Evolutionary conservation across 2,329 filamentous ascomycete species (phyloP), one percentile per base, ranked within the genome.

Genomic region (Penicillium sp.): DNA sequence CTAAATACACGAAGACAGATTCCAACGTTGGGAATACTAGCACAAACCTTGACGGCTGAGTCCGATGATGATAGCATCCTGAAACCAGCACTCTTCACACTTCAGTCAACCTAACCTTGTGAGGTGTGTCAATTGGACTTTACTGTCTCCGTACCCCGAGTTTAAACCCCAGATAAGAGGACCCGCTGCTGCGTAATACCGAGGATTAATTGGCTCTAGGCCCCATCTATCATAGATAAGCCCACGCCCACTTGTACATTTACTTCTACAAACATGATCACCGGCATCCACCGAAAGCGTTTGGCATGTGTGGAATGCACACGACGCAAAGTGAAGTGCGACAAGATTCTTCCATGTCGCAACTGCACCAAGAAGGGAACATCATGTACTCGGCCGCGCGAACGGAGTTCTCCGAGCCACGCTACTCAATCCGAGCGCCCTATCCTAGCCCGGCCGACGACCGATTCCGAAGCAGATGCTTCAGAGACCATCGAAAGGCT

Each of bases 311-410:
- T 60, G 9, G 61, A 67, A 46, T 71, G 68, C 48, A 70, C 64
- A 9, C 60, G 62, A 11, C 61, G 65, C n/a, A 68, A 69, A 62
- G 64, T 70, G 37, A 66, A 75, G 59, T 79, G 76, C 55, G 73
- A 77, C 54, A 79, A 77, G 60, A 67, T 69, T 3, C 64, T 78
- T 3, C 75, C 75, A 29, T 78, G 75, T 63, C 67, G 67, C 44
- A 77, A 75, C 53, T 79, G 76, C 53, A 66, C 62, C 21, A 48
- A 51, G 29, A 59, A 61, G 27, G 43, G 61, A 19, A 53, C 35
- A 21, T 27, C 26, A 7, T 61, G 52, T 26, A 57, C 53, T 56
- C 52, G 61, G 46, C 44, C 55, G 46, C 57, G 57, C 41, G 55
- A 59, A 46, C 55, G 52, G 55, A 53, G 37, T 22, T 58, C 57